Evolutionary conservation across 2,329 filamentous ascomycete genomes (phyloP).

Genomic region (Fusarium torreyae): DNA sequence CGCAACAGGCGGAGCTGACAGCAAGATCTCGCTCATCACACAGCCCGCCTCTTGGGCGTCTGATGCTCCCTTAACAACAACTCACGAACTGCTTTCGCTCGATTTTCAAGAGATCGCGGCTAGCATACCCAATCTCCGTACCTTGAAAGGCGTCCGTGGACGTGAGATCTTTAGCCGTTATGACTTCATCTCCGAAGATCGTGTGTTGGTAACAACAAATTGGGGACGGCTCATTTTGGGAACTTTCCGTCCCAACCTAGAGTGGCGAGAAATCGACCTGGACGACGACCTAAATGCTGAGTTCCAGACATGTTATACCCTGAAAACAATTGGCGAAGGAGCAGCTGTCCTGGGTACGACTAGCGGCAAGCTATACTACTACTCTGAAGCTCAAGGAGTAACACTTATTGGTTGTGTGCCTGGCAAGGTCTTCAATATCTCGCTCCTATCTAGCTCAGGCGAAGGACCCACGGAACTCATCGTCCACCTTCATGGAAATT

Average conservation of each 20-base stretch:
- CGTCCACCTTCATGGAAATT: conserved; percentile 63
- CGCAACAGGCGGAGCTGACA: conserved; percentile 89
- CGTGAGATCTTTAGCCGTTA: conserved; percentile 72
- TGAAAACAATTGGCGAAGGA: conserved; percentile 58
- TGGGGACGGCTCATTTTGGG: conserved; percentile 72
- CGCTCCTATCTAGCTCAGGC: conserved; percentile 53
- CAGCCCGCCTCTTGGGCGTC: conserved; percentile 3
- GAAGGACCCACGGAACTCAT: conserved; percentile 55
- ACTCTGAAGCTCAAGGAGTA: conserved; percentile 52
- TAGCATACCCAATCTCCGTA: conserved; percentile 27
- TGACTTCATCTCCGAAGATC: conserved; percentile 69
- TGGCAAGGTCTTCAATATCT: conserved; percentile 68
- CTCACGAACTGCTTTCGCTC: conserved; percentile 42
- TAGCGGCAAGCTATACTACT: conserved; percentile 64
- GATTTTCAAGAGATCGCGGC: conserved; percentile 55
- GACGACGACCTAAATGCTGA: conserved; percentile 55
- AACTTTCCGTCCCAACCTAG: conserved; percentile 50
- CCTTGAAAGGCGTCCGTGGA: conserved; percentile 50
- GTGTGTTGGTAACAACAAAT: conserved; percentile 71
- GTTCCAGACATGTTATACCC: conserved; percentile 64
- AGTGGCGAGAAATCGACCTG: conserved; percentile 62
- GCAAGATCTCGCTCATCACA: conserved; percentile 70
- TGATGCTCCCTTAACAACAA: neutral
- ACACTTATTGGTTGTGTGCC: conserved; percentile 57
- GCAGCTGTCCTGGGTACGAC: conserved; percentile 65